Percentiles rank a stretch among this genome's conserved stretches.
Conservation (phyloP, 2,329 filamentous ascomycete genomes). For the Tolypocladium inflatum region DNA sequence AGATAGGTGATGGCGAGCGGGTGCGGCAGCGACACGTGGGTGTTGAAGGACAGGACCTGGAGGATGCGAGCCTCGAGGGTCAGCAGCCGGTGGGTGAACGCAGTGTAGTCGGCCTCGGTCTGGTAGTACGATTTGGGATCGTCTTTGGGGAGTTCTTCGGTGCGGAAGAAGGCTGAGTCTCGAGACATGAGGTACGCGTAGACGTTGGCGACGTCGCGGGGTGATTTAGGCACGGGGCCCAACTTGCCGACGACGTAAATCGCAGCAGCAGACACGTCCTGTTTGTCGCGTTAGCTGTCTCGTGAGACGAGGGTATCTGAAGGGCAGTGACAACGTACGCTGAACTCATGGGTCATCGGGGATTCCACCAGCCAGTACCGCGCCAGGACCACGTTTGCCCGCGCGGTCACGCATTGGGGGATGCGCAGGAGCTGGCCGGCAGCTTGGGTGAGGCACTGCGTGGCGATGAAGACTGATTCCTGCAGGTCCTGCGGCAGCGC, state of each 20-base stretch:
- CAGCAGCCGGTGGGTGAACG: constrained; percentile 55
- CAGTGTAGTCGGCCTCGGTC: constrained; percentile 62
- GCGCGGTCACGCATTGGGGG: constrained; percentile 76
- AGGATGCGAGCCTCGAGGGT: constrained; percentile 71
- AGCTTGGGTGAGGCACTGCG: constrained; percentile 65
- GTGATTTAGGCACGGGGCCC: constrained; percentile 64
- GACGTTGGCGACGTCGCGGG: constrained; percentile 74
- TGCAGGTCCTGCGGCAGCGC: constrained; percentile 59
- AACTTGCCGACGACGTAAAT: constrained; percentile 79
- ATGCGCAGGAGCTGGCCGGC: constrained; percentile 74
- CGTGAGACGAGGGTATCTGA: no score
- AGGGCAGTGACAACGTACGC: constrained; percentile 22
- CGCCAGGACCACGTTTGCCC: constrained; percentile 72
- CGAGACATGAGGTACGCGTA: constrained; percentile 71
- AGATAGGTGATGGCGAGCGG: constrained; percentile 84
- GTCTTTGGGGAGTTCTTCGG: constrained; percentile 18
- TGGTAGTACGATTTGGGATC: constrained; percentile 55
- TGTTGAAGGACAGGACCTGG: constrained; percentile 68
- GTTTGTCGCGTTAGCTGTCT: constrained; percentile 1
- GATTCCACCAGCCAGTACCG: constrained; percentile 65
- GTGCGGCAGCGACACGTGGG: constrained; percentile 78
- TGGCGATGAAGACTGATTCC: constrained; percentile 61
- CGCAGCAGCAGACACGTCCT: constrained; percentile 75
- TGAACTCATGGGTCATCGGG: constrained; percentile 49
- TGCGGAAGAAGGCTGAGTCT: constrained; percentile 44